Evolutionary conservation across 768 basidiomycete genomes (phyloP).

Genomic region (Boletus insuetus): DNA sequence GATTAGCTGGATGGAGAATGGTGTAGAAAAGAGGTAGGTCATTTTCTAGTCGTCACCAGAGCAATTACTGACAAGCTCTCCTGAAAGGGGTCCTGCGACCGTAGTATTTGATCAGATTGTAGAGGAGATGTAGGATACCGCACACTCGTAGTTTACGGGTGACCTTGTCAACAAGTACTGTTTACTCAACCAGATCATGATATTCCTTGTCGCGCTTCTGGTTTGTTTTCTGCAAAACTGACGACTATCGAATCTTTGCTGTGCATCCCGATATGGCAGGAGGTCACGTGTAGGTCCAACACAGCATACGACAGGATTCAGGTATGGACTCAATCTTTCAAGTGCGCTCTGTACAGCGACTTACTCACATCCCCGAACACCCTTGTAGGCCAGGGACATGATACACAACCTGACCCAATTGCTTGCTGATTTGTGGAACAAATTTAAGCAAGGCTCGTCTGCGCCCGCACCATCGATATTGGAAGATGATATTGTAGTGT

Average conservation of each 20-base stretch:
- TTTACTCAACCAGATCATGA: too few species aligned
- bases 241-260: too few species aligned
- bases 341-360: too few species aligned
- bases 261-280: too few species aligned
- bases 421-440: slow-evolving; percentile 7
- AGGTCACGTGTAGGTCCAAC: too few species aligned
- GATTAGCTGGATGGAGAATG: slow-evolving; percentile 42
- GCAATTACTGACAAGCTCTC: not conserved
- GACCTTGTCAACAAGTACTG: too few species aligned
- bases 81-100: slow-evolving; percentile 29
- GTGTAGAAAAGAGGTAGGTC: slow-evolving; percentile 22
- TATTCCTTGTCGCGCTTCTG: too few species aligned
- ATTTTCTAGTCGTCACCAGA: not conserved
- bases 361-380: too few species aligned
- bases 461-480: slow-evolving; percentile 1
- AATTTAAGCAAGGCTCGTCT: slow-evolving; percentile 11
- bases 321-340: too few species aligned
- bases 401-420: not conserved
- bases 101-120: slow-evolving; percentile 34
- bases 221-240: too few species aligned
- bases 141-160: not conserved
- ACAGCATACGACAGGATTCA: too few species aligned
- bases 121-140: slow-evolving; percentile 19
- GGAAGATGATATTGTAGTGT: slow-evolving; percentile 16
- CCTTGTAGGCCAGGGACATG: not conserved